Percentiles rank a stretch among this genome's conserved stretches.
phyloP scores from a whole-genome alignment of 306 rosid species.

The Hylodesmum podocarpum region DNA sequence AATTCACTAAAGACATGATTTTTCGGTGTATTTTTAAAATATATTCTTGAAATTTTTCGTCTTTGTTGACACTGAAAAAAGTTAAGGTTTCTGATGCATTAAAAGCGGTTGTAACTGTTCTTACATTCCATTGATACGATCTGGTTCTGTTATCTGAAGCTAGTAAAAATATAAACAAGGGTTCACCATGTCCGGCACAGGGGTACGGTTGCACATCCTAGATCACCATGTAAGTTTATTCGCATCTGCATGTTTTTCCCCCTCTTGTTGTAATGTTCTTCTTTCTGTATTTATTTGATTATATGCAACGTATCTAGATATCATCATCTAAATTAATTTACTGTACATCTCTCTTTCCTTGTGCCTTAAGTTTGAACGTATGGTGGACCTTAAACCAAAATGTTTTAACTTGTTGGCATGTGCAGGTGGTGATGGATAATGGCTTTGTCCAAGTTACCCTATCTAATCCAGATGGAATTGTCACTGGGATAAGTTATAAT shows the following conservation, averaged over 20 bases:
- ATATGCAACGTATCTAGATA: neutral
- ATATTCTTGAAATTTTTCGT: neutral
- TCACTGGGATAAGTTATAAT: slow-evolving; percentile 73
- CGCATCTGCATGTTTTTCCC: neutral
- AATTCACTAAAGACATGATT: slow-evolving; percentile 20
- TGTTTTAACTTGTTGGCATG: slow-evolving; percentile 19
- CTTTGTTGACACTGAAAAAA: slow-evolving; percentile 26
- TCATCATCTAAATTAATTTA: neutral
- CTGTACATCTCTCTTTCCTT: neutral
- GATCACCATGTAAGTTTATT: slow-evolving; percentile 57
- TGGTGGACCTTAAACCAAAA: neutral
- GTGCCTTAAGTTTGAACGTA: neutral
- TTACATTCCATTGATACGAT: neutral
- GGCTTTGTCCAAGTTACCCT: slow-evolving; percentile 85
- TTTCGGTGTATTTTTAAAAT: neutral
- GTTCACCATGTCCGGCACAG: slow-evolving; percentile 52
- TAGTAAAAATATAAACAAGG: slow-evolving; percentile 23
- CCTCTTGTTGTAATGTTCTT: neutral
- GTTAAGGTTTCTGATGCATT: slow-evolving; percentile 4
- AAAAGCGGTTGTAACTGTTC: neutral
- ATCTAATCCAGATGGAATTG: slow-evolving; percentile 84
- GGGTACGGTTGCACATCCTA: slow-evolving; percentile 61
- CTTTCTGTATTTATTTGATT: neutral
- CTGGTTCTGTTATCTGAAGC: slow-evolving; percentile 1
- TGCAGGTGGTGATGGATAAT: slow-evolving; percentile 93